Conservation (phyloP, 495 filamentous ascomycete genomes). For the Penicillium crystallinum region DNA sequence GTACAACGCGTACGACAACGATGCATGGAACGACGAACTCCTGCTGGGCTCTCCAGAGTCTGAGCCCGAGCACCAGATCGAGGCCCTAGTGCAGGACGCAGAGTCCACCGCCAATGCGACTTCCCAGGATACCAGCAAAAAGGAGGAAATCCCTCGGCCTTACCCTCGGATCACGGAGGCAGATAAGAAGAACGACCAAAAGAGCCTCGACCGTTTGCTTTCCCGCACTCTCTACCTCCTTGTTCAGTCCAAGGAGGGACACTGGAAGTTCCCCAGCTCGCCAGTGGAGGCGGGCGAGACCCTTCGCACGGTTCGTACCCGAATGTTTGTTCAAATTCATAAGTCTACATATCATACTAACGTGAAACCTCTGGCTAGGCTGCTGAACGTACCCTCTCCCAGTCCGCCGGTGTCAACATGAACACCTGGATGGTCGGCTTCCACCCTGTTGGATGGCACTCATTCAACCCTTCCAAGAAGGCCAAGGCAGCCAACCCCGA, state of each 20-base stretch:
- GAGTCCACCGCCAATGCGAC: slow-evolving; percentile 61
- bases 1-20: slow-evolving; percentile 74
- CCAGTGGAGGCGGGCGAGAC: slow-evolving; percentile 62
- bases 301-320: slow-evolving; percentile 68
- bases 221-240: slow-evolving; percentile 80
- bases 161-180: slow-evolving; percentile 69
- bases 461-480: slow-evolving; percentile 33
- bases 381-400: slow-evolving; percentile 68
- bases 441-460: slow-evolving; percentile 77
- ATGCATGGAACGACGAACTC: slow-evolving; percentile 90
- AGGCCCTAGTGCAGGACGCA: slow-evolving; percentile 69
- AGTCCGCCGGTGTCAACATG: slow-evolving; percentile 88
- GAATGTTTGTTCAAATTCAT: not conserved
- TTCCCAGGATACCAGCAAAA: slow-evolving; percentile 57
- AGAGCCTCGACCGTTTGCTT: slow-evolving; percentile 70
- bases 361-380: slow-evolving; percentile 47
- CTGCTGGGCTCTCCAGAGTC: slow-evolving; percentile 63
- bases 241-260: slow-evolving; percentile 60
- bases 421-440: slow-evolving; percentile 97
- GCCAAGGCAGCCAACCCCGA: slow-evolving; percentile 33
- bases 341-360: not conserved
- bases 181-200: slow-evolving; percentile 66
- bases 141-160: slow-evolving; percentile 67
- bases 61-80: slow-evolving; percentile 54
- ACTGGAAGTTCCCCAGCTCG: slow-evolving; percentile 76